Base-by-base conservation (phyloP, 306 rosid genomes). In the Rosa persica region DNA sequence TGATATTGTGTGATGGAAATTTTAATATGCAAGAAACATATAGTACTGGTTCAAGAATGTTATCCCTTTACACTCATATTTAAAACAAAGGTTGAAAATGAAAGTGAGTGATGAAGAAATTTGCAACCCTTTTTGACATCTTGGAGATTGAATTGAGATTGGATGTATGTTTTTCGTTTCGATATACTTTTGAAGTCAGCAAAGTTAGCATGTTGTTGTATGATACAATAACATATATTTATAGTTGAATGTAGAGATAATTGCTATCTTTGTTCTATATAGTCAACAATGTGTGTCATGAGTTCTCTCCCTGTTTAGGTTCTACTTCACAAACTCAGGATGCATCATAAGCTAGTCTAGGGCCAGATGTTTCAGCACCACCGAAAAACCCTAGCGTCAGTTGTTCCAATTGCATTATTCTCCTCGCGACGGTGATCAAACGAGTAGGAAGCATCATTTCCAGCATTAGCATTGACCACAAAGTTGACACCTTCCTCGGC, bases 381-480 rank as follows among this genome's bases (percentile, higher is more conserved):
- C 34, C 2, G 34, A 30, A 30, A 39, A 39, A 39, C 42, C 98
- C 98, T 92, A 67, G 98, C 97, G 82, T 92, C 90, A 55, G 98
- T 94, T 76, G 97, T 92, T 77, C 98, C 98, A 46, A 92, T 75
- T 38, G 97, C 97, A 81, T 94, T 94, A 36, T 91, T 89, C 80
- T 90, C 95, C 83, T 84, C 93, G 49, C 84, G 86, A 74, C 92
- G 95, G 36, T 75, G 87, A 67, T 88, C 92, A 57, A 88, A 90
- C 66, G 97, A 87, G 81, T 87, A 89, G 38, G 77, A 70, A 3
- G 95, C 95, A 84, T 94, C 98, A 55, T 39, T 72, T 43, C 98
- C 97, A 62, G 90, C 85, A 86, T 81, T 92, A 20, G 98, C 97
- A 76, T 86, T 90, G 70, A 92, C 97, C 72, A 90, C 89, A 76